Percentiles rank a stretch among this genome's conserved stretches.
phyloP scores from a whole-genome alignment of 2,329 filamentous ascomycete species.

The Periconia macrospinosa region DNA sequence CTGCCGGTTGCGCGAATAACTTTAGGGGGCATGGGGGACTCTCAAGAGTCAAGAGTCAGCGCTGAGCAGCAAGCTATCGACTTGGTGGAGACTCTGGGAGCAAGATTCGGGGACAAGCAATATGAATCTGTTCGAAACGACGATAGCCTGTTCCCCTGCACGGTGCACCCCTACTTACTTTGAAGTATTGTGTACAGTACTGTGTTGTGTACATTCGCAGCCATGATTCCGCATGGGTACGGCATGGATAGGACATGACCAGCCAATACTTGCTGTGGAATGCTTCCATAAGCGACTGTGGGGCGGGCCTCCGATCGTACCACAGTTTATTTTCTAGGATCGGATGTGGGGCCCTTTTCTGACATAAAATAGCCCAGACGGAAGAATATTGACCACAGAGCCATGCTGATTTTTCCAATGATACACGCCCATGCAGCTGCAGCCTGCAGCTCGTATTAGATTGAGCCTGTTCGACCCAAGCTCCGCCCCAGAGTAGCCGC shows the following conservation, averaged over 20 bases:
- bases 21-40: too few species aligned
- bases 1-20: too few species aligned
- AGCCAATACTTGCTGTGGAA: neutral
- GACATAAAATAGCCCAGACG: neutral
- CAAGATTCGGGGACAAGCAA: neutral
- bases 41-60: too few species aligned
- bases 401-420: neutral
- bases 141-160: neutral
- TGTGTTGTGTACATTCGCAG: neutral
- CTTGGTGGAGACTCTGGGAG: neutral
- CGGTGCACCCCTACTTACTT: too few species aligned
- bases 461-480: neutral
- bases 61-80: too few species aligned
- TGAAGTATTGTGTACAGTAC: too few species aligned
- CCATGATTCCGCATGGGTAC: neutral
- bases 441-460: neutral
- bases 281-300: neutral
- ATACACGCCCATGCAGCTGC: neutral
- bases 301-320: neutral
- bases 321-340: neutral
- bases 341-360: neutral
- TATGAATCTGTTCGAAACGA: neutral
- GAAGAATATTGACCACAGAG: neutral
- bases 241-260: neutral
- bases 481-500: too few species aligned